These are phyloP conservation scores for Talinum fruticosum DNA, from an alignment of 148 eudicot species.

Conservation along the genomic window DNA sequence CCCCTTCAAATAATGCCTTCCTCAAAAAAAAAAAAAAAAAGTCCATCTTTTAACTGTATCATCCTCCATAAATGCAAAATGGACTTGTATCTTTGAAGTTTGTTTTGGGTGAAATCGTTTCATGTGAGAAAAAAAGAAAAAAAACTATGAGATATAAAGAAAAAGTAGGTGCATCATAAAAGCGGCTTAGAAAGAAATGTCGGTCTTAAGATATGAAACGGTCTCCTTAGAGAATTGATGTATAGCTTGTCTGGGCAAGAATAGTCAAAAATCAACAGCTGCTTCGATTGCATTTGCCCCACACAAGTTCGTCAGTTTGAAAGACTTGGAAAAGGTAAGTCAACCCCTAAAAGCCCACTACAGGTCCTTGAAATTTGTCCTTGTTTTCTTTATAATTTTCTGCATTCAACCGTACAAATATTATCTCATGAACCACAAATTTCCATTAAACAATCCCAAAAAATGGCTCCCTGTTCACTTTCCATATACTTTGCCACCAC, in stretches of 20 bases:
- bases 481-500: background rate
- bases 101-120: no score
- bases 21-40: no score
- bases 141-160: no score
- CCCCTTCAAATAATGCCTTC: no score
- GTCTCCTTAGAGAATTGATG: no score
- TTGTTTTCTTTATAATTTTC: background rate
- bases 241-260: background rate
- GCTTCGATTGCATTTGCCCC: background rate
- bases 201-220: no score
- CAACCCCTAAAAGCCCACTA: background rate
- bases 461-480: background rate
- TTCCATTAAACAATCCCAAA: background rate
- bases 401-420: background rate
- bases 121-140: no score
- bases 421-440: background rate
- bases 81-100: no score
- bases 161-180: no score
- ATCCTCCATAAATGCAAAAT: no score
- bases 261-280: background rate
- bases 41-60: no score
- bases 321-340: background rate
- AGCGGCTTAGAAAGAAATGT: no score
- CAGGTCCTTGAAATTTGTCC: background rate
- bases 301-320: background rate